A percentile compares a stretch with the other conserved stretches of the same genome.
phyloP scores from a whole-genome alignment of 176 grass and related monocot genomes.

The Thalia dealbata region DNA sequence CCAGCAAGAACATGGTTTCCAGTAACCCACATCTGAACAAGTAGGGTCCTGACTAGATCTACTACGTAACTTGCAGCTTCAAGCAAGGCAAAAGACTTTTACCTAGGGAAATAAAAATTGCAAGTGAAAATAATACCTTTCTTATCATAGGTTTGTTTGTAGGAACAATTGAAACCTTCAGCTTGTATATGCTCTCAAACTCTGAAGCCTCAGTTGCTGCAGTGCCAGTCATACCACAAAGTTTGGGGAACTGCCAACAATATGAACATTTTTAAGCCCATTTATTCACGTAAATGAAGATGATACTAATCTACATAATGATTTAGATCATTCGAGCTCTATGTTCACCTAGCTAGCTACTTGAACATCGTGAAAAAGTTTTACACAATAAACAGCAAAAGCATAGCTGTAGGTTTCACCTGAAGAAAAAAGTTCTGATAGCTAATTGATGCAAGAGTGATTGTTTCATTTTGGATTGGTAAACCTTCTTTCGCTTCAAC shows the following conservation, averaged over 20 bases:
- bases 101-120: neutral
- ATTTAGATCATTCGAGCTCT: neutral
- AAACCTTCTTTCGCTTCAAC: slow-evolving; percentile 97
- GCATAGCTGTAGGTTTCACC: slow-evolving; percentile 28
- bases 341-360: neutral
- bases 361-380: neutral
- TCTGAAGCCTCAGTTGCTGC: slow-evolving; percentile 80
- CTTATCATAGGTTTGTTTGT: slow-evolving; percentile 98
- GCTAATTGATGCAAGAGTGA: slow-evolving; percentile 97
- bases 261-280: slow-evolving; percentile 18
- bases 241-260: slow-evolving; percentile 71
- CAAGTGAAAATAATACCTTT: slow-evolving; percentile 41
- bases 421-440: slow-evolving; percentile 99
- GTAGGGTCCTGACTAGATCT: neutral
- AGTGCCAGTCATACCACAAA: slow-evolving; percentile 98
- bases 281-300: neutral
- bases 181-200: slow-evolving; percentile 97
- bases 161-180: slow-evolving; percentile 93
- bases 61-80: neutral
- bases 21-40: neutral
- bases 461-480: slow-evolving; percentile 90
- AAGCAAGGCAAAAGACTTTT: neutral
- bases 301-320: neutral
- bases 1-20: neutral
- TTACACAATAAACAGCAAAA: neutral